Percentiles rank a stretch among this genome's conserved stretches.
phyloP scores from a whole-genome alignment of 352 stramenopile genomes.

The Globisporangium spinosum region DNA sequence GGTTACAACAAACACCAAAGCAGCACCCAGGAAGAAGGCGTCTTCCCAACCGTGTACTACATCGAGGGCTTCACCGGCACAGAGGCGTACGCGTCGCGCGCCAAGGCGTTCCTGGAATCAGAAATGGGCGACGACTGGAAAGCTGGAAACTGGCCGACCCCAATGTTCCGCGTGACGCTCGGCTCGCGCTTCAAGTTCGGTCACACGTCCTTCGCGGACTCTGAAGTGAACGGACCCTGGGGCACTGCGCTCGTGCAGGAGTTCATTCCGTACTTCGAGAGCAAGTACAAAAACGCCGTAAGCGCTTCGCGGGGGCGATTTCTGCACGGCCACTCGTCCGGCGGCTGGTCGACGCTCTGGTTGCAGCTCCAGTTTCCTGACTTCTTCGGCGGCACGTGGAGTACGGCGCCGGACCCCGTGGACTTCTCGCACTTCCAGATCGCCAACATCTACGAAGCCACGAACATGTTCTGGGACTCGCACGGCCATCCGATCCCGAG shows the following conservation, averaged over 20 bases:
- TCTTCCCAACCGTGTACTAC: constrained; percentile 69
- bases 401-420: constrained; percentile 64
- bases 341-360: constrained; percentile 69
- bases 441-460: constrained; percentile 65
- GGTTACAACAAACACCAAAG: constrained; percentile 31
- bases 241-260: constrained; percentile 60
- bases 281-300: constrained; percentile 34
- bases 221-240: constrained; percentile 62
- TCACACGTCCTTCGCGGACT: constrained; percentile 74
- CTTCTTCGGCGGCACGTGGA: constrained; percentile 76
- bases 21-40: neutral
- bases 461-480: constrained; percentile 73
- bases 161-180: constrained; percentile 72
- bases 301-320: constrained; percentile 37
- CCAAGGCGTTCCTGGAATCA: constrained; percentile 52
- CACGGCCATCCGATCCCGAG: constrained; percentile 53
- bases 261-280: constrained; percentile 68
- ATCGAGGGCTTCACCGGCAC: constrained; percentile 76
- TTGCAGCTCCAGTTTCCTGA: constrained; percentile 68
- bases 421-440: constrained; percentile 69
- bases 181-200: constrained; percentile 73
- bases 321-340: constrained; percentile 71
- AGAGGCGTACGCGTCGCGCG: constrained; percentile 57
- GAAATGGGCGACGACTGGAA: constrained; percentile 65
- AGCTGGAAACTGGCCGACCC: constrained; percentile 41